Conservation (phyloP, 2,329 filamentous ascomycete species). For the Penicillium rolfsii region DNA sequence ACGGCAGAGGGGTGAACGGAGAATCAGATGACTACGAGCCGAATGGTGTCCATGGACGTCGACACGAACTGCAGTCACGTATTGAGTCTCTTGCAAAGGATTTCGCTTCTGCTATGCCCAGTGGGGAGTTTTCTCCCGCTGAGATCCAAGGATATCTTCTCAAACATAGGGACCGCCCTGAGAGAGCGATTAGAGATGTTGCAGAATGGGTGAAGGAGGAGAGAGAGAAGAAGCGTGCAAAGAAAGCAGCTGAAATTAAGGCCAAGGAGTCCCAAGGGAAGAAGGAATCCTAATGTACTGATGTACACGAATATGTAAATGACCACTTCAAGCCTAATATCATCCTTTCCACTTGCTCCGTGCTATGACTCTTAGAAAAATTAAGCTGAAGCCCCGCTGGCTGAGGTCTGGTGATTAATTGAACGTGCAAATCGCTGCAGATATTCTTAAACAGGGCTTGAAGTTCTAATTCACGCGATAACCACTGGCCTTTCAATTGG, state of each 20-base stretch:
- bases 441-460: background rate
- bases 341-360: background rate
- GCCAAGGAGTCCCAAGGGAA: slow-evolving; percentile 16
- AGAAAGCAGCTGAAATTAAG: slow-evolving; percentile 22
- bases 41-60: slow-evolving; percentile 1
- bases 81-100: slow-evolving; percentile 32
- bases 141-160: slow-evolving; percentile 49
- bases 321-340: background rate
- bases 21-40: background rate
- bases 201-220: slow-evolving; percentile 35
- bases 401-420: background rate
- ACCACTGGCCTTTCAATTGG: background rate
- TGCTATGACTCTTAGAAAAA: no score
- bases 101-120: slow-evolving; percentile 40
- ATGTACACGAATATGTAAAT: background rate
- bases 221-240: slow-evolving; percentile 24
- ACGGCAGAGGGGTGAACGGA: background rate
- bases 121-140: slow-evolving; percentile 43
- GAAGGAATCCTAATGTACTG: background rate
- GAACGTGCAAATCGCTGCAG: background rate
- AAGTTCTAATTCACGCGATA: background rate
- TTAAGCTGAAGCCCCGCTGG: background rate
- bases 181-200: slow-evolving; percentile 36
- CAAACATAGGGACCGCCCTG: slow-evolving; percentile 39
- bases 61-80: slow-evolving; percentile 19